Evolutionary conservation across 176 grass and related monocot genomes (phyloP), one percentile per base, ranked within the genome.

Genomic region (Oryza punctata): DNA sequence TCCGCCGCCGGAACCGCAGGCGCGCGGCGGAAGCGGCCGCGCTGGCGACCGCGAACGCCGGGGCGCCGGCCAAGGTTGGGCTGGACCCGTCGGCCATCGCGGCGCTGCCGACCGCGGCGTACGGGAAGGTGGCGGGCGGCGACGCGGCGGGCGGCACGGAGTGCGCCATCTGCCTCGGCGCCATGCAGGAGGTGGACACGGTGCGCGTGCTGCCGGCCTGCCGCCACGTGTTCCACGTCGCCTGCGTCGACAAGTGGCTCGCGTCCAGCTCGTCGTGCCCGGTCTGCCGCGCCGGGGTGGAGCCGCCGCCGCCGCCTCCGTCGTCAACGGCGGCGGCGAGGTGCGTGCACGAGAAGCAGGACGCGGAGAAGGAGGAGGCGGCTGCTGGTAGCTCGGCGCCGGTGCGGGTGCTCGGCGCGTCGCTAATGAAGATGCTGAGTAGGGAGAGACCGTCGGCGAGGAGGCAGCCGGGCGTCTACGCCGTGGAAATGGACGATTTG

Each of bases 91-190:
- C 89, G 4, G 89, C 89, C 80, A 87, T 91, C 76, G 75, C 83
- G 8, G 87, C 79, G 76, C 90, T 92, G 74, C 90, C 90, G 19
- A 83, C 52, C 69, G 43, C 27, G 15, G 2, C 57, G 32, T 92
- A 80, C 83, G 32, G 66, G 41, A 46, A 82, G 24, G 52, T 1
- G 11, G 50, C 1, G 10, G 73, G 23, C 44, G 71, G 23, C 44
- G 71, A 83, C 6, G 46, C 23, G 40, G 69, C 63, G 23, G 43
- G 49, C 50, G 9, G 8, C 59, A 18, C 25, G 46, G 90, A 92
- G 83, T 92, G 90, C 87, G 15, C 83, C 41, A 88, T 92, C 83
- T 92, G 90, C 87, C 86, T 92, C 75, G 80, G 90, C 87, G 69
- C 69, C 63, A 40, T 89, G 64, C 19, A 66, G 54, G 79, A 79